Percentiles rank a stretch among this genome's conserved stretches.
phyloP scores from a whole-genome alignment of 371 early-diverging fungal species.

The Mortierella sp. region DNA sequence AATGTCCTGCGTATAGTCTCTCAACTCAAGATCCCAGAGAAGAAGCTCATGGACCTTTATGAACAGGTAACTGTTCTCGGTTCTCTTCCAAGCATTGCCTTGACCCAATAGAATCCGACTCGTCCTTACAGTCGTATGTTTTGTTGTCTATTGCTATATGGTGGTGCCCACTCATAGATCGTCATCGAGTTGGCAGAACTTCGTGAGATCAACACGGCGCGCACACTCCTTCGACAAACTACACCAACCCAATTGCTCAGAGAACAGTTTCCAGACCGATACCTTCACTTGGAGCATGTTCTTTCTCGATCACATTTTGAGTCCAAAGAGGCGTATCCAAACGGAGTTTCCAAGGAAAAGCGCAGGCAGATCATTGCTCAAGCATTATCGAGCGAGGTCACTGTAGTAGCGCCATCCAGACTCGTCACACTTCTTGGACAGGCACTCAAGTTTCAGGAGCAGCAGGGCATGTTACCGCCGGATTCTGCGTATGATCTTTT shows the following conservation, averaged over 20 bases:
- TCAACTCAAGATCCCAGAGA: slow-evolving; percentile 72
- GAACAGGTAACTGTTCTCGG: slow-evolving; percentile 75
- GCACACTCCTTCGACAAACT: slow-evolving; percentile 87
- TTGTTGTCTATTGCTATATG: not conserved
- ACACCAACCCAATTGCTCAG: slow-evolving; percentile 83
- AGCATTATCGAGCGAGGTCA: slow-evolving; percentile 75
- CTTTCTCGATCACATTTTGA: slow-evolving; percentile 74
- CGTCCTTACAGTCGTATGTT: too few relatives aligned
- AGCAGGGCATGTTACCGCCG: slow-evolving; percentile 77
- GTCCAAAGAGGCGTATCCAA: slow-evolving; percentile 63
- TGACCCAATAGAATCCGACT: not conserved
- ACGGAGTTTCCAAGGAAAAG: slow-evolving; percentile 71
- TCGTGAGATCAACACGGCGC: slow-evolving; percentile 84
- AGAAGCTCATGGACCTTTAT: slow-evolving; percentile 83
- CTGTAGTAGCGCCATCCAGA: slow-evolving; percentile 80
- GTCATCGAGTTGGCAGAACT: slow-evolving; percentile 87
- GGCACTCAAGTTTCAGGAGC: slow-evolving; percentile 85
- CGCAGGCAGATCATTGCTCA: slow-evolving; percentile 80
- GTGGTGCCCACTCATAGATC: slow-evolving; percentile 60
- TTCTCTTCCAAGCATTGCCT: not conserved
- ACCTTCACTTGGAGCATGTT: slow-evolving; percentile 81
- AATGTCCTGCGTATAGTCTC: slow-evolving; percentile 78
- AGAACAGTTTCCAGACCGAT: slow-evolving; percentile 81
- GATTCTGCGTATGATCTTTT: slow-evolving; percentile 82
- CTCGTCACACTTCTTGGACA: slow-evolving; percentile 85